Conservation (phyloP, 1,284 basidiomycete genomes). For the Heliocybe sulcata region DNA sequence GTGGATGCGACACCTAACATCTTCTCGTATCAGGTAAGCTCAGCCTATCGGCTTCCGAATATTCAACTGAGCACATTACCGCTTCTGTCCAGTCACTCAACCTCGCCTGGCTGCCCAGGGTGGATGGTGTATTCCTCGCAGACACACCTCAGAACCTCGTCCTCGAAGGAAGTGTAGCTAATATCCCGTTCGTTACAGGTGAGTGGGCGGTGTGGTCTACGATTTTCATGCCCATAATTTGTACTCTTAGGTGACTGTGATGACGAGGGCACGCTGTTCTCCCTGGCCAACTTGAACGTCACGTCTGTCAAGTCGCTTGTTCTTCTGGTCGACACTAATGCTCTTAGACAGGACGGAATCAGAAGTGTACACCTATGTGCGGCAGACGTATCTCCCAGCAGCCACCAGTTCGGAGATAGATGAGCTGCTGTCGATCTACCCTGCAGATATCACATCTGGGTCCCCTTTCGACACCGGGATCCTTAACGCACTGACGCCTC, state of each 20-base stretch:
- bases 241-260: constrained; percentile 18
- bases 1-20: constrained; percentile 21
- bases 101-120: constrained; percentile 27
- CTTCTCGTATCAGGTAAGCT: constrained; percentile 18
- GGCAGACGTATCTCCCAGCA: constrained; percentile 23
- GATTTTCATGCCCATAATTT: not conserved
- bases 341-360: constrained; percentile 23
- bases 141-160: constrained; percentile 19
- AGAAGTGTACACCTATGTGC: constrained; percentile 28
- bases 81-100: not conserved
- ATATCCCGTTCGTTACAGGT: constrained; percentile 24
- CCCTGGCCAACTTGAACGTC: constrained; percentile 9
- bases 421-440: constrained; percentile 30
- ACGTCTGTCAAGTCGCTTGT: constrained; percentile 9
- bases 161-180: constrained; percentile 18
- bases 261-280: constrained; percentile 19
- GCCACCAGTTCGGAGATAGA: constrained; percentile 21
- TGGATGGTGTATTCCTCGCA: constrained; percentile 29
- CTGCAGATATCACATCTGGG: constrained; percentile 34
- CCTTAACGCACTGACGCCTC: constrained; percentile 35
- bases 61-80: not conserved
- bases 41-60: not conserved
- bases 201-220: not conserved
- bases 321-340: not conserved
- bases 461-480: constrained; percentile 44